These are phyloP conservation scores for Dovyalis caffra DNA, from an alignment of 345 rosid genomes.

Conservation along the genomic window DNA sequence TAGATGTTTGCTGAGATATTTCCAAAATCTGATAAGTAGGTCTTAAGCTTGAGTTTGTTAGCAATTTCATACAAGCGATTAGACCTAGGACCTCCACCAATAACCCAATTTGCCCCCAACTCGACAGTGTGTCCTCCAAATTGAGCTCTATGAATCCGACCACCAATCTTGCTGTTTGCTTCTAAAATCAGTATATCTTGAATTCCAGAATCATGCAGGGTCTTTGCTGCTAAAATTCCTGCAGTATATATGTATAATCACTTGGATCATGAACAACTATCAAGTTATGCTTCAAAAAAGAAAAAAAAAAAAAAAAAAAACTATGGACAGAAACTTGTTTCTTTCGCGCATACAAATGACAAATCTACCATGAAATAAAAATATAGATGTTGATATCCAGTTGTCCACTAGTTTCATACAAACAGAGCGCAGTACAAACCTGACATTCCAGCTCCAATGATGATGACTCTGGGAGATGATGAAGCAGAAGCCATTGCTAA, in stretches of 20 bases:
- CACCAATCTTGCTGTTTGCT: constrained; percentile 14
- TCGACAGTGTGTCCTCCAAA: constrained; percentile 16
- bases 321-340: neutral
- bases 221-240: constrained; percentile 20
- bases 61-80: constrained; percentile 21
- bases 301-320: too few relatives aligned
- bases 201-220: constrained; percentile 13
- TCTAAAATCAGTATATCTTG: constrained; percentile 15
- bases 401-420: neutral
- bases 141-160: constrained; percentile 6
- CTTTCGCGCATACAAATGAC: neutral
- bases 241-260: neutral
- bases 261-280: too few relatives aligned
- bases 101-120: constrained; percentile 28
- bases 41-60: constrained; percentile 18
- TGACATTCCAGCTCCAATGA: constrained; percentile 23
- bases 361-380: neutral
- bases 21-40: constrained; percentile 14
- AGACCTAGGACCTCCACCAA: constrained; percentile 14
- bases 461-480: constrained; percentile 8
- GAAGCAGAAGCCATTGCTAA: too few relatives aligned
- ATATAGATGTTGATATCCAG: neutral
- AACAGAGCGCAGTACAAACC: neutral
- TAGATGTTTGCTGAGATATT: constrained; percentile 21
- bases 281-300: too few relatives aligned